Evolutionary conservation across 2,329 filamentous ascomycete species (phyloP), one percentile per base, ranked within the genome.

Genomic region (Colletotrichum eremochloae): DNA sequence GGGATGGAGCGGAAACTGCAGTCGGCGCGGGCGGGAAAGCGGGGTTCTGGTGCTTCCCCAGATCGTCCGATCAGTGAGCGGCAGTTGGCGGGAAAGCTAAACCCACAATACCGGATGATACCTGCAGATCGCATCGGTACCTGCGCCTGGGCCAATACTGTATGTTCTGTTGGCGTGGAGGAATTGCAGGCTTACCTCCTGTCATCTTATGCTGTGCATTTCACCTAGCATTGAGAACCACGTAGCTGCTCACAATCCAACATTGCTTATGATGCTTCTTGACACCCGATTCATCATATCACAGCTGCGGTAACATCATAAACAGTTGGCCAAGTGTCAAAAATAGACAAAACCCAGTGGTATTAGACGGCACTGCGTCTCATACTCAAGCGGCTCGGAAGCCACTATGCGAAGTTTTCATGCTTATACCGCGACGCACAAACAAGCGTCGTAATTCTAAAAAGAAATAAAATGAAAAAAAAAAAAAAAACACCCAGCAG

Each of bases 31-130:
- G 66, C 60, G 66, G 68, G 44, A 60, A 53, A 64, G 69, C 60
- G 69, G 66, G 70, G 60, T 70, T 46, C 70, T 46, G 38, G 62
- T 40, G 20, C 53, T 72, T 70, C 60, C 66, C 55, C 70, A 72
- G 70, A 70, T 69, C 70, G 70, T 67, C 64, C 36, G 66, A 61
- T 61, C 46, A n/a, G 29, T 48, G 20, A 42, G 52, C 58, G 70
- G 60, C 50, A 38, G 69, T 67, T 61, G 60, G 52, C 46, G 24
- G 53, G 46, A 61, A 58, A 53, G 60, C 44, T 29, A 58, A 48
- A 53, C 40, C 67, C 60, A 58, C 53, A 56, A 60, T 15, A 46
- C 69, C 55, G 48, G 66, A 44, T 31, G 66, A 44, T 31, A 44
- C n/a, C n/a, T 60, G 66, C 60, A 64, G 66, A 65, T 65, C 60